Base-by-base conservation (phyloP, 345 rosid species). In the Citrus australasica region DNA sequence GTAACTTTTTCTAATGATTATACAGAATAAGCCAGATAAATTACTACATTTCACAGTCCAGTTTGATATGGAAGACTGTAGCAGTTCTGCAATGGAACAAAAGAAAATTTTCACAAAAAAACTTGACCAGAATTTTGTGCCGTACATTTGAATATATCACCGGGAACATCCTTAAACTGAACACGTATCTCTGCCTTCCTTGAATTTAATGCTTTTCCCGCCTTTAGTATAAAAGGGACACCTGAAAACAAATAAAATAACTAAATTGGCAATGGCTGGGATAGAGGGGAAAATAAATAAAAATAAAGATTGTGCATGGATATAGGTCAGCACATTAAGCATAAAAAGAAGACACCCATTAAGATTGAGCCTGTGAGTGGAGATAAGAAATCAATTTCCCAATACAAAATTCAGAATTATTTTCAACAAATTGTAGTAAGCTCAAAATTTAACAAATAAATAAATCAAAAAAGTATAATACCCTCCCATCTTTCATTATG, bases 401-500 rank as follows among this genome's bases (percentile, higher is more conserved):
- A 75, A 56, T 38, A 27, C 24, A 67, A 60, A 65, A 37, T 71
- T 74, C 56, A 66, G 74, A 81, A 13, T 40, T 30, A 21, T 7
- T 66, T 61, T 66, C n/a, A 14, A 13, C 58, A 24, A 21, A 59
- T 56, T 42, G 11, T 19, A 69, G 61, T 9, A 16, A 2, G 13
- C 59, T 40, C 33, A 53, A 25, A 13, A 51, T 48, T 71, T 69
- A n/a, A 61, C 35, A 27, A 74, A 19, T 17, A 28, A 67, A 72
- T 75, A 74, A 78, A 82, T 25, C 64, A 69, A 53, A 55, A 35
- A 65, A 17, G 13, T 25, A 62, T 14, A 77, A 38, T 83, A 96
- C 99, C 99, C 90, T 96, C 99, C 99, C 99, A 96, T 90, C 99
- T 89, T 90, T 94, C 98, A 69, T 96, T 96, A 82, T 96, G 91